Evolutionary conservation across 2,329 filamentous ascomycete genomes (phyloP).

Genomic region (Harringtonia lauricola): DNA sequence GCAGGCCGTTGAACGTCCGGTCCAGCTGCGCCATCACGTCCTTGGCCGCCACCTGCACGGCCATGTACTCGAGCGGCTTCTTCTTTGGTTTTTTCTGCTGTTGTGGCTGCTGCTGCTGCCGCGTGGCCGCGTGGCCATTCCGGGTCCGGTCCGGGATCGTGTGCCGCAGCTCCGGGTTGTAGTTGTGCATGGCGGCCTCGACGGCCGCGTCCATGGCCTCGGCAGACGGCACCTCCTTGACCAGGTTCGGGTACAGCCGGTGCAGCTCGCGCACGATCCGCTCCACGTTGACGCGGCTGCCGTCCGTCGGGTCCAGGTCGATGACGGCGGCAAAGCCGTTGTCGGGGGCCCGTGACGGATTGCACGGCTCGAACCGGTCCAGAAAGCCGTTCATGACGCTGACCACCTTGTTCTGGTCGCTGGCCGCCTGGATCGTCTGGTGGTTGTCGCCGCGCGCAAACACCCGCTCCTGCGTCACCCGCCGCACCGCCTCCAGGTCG

Average conservation of each 20-base stretch:
- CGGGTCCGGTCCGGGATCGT: conserved; percentile 52
- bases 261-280: conserved; percentile 62
- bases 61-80: conserved; percentile 45
- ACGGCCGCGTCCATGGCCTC: conserved; percentile 75
- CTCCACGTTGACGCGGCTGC: conserved; percentile 81
- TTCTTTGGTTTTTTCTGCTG: conserved; percentile 28
- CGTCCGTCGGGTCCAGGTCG: conserved; percentile 64
- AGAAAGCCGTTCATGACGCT: conserved; percentile 95
- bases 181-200: conserved; percentile 60
- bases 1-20: conserved; percentile 50
- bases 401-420: conserved; percentile 62
- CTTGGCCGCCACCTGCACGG: conserved; percentile 32
- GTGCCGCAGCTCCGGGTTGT: conserved; percentile 66
- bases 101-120: conserved; percentile 20
- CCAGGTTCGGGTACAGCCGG: conserved; percentile 64
- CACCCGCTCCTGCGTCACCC: conserved; percentile 68
- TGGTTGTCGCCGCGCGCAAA: conserved; percentile 87
- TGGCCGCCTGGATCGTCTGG: conserved; percentile 87
- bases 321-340: conserved; percentile 75
- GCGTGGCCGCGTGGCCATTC: conserved; percentile 27
- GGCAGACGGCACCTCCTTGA: conserved; percentile 58
- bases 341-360: conserved; percentile 59
- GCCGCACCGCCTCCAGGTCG: conserved; percentile 60
- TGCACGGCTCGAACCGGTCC: conserved; percentile 68
- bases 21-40: conserved; percentile 48